These are phyloP conservation scores for Berkeleyomyces basicola DNA, from an alignment of 2,329 filamentous ascomycete genomes.

Conservation along the genomic window DNA sequence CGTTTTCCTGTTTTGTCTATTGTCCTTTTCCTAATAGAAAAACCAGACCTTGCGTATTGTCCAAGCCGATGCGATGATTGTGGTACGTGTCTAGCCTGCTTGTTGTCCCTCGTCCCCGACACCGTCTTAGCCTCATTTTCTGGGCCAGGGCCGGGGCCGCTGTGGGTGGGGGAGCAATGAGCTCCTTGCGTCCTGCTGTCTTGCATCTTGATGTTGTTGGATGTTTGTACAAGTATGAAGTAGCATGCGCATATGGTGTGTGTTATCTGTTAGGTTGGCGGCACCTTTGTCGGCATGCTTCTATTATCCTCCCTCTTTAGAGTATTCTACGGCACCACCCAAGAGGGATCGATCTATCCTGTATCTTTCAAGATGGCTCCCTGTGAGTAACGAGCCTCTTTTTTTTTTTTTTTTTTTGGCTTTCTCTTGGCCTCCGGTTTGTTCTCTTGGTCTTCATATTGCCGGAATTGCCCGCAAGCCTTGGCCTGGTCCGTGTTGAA, in stretches of 20 bases:
- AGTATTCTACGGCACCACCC: neutral
- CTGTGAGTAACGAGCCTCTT: too few relatives aligned
- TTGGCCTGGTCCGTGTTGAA: neutral
- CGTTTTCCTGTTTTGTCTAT: too few relatives aligned
- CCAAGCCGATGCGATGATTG: too few relatives aligned
- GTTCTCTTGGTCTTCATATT: neutral
- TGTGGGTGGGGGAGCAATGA: neutral
- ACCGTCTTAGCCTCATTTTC: neutral
- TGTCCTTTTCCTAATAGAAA: too few relatives aligned
- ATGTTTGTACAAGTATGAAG: neutral
- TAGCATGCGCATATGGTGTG: neutral
- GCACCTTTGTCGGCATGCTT: neutral
- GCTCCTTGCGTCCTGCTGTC: neutral
- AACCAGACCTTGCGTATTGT: too few relatives aligned
- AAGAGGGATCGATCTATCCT: neutral
- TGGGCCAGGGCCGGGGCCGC: neutral
- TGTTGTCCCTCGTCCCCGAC: too few relatives aligned
- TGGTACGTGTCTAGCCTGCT: too few relatives aligned
- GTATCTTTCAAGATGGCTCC: too few relatives aligned
- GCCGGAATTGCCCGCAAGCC: neutral
- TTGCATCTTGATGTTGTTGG: neutral
- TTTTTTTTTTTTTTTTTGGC: neutral
- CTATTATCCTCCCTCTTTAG: neutral
- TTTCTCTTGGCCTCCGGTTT: neutral
- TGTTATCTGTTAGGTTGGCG: neutral